Evolutionary conservation across 2,329 filamentous ascomycete species (phyloP), one percentile per base, ranked within the genome.

Genomic region (Trichothecium roseum): DNA sequence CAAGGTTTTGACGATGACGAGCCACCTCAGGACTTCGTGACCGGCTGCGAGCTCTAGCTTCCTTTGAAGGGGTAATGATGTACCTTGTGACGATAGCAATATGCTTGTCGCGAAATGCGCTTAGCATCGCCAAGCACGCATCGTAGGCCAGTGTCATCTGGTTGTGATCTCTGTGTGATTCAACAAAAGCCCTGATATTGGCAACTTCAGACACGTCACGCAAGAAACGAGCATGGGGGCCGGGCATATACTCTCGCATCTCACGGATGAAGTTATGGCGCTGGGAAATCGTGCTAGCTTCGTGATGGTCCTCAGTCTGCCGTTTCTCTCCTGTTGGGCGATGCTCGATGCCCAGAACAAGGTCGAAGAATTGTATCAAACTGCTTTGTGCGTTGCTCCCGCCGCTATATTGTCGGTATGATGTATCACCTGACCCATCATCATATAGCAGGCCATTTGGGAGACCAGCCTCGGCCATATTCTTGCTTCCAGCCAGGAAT

Each of bases 361-460:
- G 78, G 55, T 98, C 91, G 52, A 96, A 96, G 65, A 96, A 95
- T 49, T 98, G 91, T 42, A 98, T 91, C 40, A 96, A 66, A 39
- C 88, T 95, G 66, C 86, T 94, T 60, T 98, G 91, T 0, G 91
- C 91, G 51, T 98, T 96, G 62, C 87, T 95, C 20, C 91, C 91
- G 28, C 91, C 91, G 42, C 84, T 84, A 56, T 87, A 94, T 52
- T 95, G 84, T 18, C 81, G 78, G 54, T 86, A 94, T 4, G 70
- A 64, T 22, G 77, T 69, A 10, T 63, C 67, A 18, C 78, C 81
- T 9, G 74, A 75, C 15, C 82, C 85, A 43, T 86, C 76, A 46
- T 95, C 87, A 54, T 95, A 96, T 33, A 89, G 65, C 34, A 98
- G 79, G 15, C 91, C 91, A 40, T 80, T 68, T 0, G 91, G 88